A percentile compares a stretch with the other conserved stretches of the same genome.
Evolutionary conservation across 2,329 filamentous ascomycete species (phyloP).

Genomic region (Lasiodiplodia hormozganensis): DNA sequence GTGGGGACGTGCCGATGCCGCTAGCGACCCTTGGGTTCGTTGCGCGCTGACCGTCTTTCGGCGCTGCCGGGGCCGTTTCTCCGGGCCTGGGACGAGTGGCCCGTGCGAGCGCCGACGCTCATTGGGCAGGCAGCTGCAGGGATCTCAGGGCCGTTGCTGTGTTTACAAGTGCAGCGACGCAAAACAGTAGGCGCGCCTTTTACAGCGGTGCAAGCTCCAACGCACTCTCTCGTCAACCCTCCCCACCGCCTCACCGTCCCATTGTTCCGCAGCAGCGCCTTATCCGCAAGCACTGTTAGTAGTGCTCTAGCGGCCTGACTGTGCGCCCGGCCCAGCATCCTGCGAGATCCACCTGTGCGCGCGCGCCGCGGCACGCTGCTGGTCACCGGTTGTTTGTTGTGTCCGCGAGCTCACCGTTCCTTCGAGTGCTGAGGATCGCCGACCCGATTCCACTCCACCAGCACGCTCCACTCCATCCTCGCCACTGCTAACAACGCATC

Average conservation of each 20-base stretch:
- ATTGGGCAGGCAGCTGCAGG: no score
- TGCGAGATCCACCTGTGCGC: conserved; percentile 34
- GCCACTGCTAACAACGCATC: conserved; percentile 29
- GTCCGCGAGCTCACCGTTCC: conserved; percentile 23
- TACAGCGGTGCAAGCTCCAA: conserved; percentile 31
- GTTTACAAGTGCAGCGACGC: not conserved
- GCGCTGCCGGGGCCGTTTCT: not conserved
- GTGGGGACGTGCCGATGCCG: not conserved
- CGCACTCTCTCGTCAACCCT: conserved; percentile 17
- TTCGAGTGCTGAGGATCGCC: conserved; percentile 22
- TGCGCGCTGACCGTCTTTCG: not conserved
- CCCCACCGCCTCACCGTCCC: conserved; percentile 37
- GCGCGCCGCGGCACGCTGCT: conserved; percentile 12
- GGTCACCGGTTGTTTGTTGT: conserved; percentile 20
- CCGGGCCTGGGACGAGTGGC: not conserved
- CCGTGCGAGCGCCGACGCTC: no score
- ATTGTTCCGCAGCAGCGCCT: conserved; percentile 48
- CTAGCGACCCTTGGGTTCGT: not conserved
- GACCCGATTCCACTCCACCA: conserved; percentile 20
- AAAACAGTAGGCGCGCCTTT: conserved; percentile 18
- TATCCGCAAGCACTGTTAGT: conserved; percentile 46
- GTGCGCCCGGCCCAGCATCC: conserved; percentile 31
- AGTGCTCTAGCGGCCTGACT: conserved; percentile 39
- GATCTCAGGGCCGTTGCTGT: conserved; percentile 2
- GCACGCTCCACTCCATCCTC: conserved; percentile 31